Percentiles rank a stretch among this genome's conserved stretches.
These are phyloP conservation scores for Trifolium fragiferum DNA, from an alignment of 306 rosid genomes.

Conservation along the genomic window DNA sequence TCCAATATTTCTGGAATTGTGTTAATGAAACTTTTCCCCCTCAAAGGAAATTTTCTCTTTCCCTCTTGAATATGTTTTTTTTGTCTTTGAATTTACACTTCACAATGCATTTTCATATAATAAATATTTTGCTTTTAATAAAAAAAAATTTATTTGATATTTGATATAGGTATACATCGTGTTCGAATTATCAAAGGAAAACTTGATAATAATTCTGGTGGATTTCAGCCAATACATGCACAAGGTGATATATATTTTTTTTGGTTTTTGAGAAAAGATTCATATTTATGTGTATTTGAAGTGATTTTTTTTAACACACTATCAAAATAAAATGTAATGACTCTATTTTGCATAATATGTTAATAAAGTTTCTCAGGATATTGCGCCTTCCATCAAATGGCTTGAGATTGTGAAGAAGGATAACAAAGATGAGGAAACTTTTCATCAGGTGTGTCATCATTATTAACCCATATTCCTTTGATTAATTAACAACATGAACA, in stretches of 20 bases:
- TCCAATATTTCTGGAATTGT: no score
- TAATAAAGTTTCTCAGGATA: constrained; percentile 50
- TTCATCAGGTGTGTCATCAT: constrained; percentile 40
- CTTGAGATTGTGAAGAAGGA: constrained; percentile 52
- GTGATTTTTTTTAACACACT: background rate
- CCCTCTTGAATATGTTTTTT: no score
- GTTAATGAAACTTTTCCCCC: no score
- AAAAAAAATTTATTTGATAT: background rate
- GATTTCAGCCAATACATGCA: constrained; percentile 42
- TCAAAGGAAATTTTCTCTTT: no score
- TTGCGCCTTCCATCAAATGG: constrained; percentile 58
- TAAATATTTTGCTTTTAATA: no score
- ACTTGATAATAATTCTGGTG: background rate
- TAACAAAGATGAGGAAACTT: constrained; percentile 43
- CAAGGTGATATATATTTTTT: constrained; percentile 44
- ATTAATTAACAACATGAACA: background rate
- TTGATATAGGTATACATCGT: constrained; percentile 2
- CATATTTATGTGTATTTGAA: background rate
- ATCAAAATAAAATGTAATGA: background rate
- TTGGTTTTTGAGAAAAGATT: background rate
- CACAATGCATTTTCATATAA: no score
- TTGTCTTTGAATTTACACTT: no score
- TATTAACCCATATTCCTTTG: background rate
- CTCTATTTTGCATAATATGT: constrained; percentile 35
- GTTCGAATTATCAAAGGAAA: background rate